Evolutionary conservation across 768 basidiomycete species (phyloP), one percentile per base, ranked within the genome.

Genomic region (Russula virescens): DNA sequence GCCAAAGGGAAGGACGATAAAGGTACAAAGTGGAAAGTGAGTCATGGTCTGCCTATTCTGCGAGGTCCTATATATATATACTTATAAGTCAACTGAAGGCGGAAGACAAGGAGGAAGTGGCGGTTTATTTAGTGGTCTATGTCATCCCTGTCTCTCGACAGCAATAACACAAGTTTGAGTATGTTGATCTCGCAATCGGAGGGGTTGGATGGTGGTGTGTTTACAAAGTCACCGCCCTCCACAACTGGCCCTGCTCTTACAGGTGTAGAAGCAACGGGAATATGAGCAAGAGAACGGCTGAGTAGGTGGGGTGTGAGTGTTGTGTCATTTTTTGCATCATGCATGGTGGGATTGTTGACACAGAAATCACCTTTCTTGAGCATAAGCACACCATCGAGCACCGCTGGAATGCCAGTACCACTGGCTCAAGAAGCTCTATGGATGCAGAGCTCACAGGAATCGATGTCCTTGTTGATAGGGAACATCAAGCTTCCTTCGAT

Each of bases 21-120:
- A n/a, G 74, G 76, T 18, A 75, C 73, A 66, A 81, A 74, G 60
- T 82, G 82, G 60, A 91, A 87, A 82, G 83, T 81, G 52, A 23
- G 69, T 48, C 5, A 28, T 40, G 46, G 5, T 16, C 23, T 31
- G 47, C 10, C 21, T 18, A 14, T 45, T 21, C 18, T 18, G 11
- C 26, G 42, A 18, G 31, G 16, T 23, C 10, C 21, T 3, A 8
- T 46, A n/a, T n/a, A n/a, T n/a, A n/a, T n/a, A 50, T 46, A 21
- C 51, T 55, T 26, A 42, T 18, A 14, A 35, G 11, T 48, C 1
- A 14, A 55, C 58, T 35, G 19, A 70, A 78, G 64, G 70, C 69
- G 2, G 76, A 75, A 34, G 76, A 77, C 23, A 70, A 74, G 64
- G 70, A 70, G 26, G 75, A 81, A 86, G 42, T 92, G 83, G 31